Evolutionary conservation across 805 yeast genomes (phyloP), one percentile per base, ranked within the genome.

Genomic region (Ogataea nitratoaversa): DNA sequence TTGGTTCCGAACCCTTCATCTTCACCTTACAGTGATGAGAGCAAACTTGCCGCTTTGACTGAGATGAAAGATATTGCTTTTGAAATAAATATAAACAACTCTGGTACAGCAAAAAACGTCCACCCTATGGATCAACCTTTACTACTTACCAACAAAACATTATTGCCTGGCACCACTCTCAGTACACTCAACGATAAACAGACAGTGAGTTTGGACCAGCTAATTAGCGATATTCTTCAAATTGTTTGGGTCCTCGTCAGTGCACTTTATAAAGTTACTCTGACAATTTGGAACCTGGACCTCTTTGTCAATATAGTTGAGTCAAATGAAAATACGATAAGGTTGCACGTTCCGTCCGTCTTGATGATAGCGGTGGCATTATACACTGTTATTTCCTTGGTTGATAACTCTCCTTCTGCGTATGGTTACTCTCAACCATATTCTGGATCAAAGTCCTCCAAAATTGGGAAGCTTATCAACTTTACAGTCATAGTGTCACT

Each of bases 111-210:
- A 5, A 45, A 46, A 30, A 56, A 54, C 38, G 37, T 56, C 8
- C 65, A 60, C 48, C 65, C 65, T 3, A 30, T 60, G 8, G 65
- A 60, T 38, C 57, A 54, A 41, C 65, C 65, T 3, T 32, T 60
- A n/a, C 32, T 37, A 4, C 38, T 48, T 4, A 38, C 40, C 14
- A 32, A 35, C 24, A 29, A 27, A 14, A 28, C 23, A 13, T 19
- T 35, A 1, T 19, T n/a, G 12, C 41, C 45, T 7, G 41, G 22
- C 5, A 30, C 25, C 5, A 11, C 5, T 19, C 8, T 19, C 19
- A 9, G 12, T 27, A 12, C 25, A 20, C 4, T 20, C 19, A 20
- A 16, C 18, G 14, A 23, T 13, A 9, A 30, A 24, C 23, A 18
- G 20, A 24, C 30, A 12, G 17, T 11, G 4, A 38, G 23, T 9